Percentiles rank a stretch among this genome's conserved stretches.
Conservation (phyloP, 306 rosid genomes). For the Lathyrus aphaca region DNA sequence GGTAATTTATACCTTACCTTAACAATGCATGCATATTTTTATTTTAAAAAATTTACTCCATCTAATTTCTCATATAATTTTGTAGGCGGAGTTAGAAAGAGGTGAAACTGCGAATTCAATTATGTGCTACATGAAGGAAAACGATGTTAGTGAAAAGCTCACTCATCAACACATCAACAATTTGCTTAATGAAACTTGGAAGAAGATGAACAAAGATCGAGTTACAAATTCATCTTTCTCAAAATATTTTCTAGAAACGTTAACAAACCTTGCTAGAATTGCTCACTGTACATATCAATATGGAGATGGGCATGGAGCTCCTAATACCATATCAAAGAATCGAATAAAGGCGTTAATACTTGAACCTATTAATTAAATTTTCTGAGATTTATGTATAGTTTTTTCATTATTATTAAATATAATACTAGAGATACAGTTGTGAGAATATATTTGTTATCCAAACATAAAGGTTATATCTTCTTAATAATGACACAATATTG, state of each 20-base stretch:
- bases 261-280: conserved; percentile 55
- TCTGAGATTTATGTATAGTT: background rate
- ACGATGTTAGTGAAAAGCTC: conserved; percentile 31
- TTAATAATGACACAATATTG: too few relatives aligned
- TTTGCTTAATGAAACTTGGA: conserved; percentile 56
- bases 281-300: conserved; percentile 54
- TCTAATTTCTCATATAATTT: background rate
- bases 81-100: conserved; percentile 58
- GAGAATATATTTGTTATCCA: too few relatives aligned
- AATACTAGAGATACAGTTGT: too few relatives aligned
- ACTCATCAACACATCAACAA: conserved; percentile 22
- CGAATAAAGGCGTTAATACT: conserved; percentile 45
- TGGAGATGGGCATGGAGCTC: conserved; percentile 68
- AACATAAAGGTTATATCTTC: too few relatives aligned
- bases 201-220: conserved; percentile 50
- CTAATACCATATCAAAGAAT: conserved; percentile 37
- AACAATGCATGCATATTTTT: too few relatives aligned
- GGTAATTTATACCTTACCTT: too few relatives aligned
- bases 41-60: too few relatives aligned
- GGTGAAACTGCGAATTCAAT: conserved; percentile 59
- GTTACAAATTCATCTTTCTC: conserved; percentile 37
- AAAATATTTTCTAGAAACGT: conserved; percentile 43
- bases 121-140: conserved; percentile 45
- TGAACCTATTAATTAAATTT: conserved; percentile 44
- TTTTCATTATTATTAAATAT: too few relatives aligned